Base-by-base conservation (phyloP, 106 monocot species). In the Hemerocallis citrina region DNA sequence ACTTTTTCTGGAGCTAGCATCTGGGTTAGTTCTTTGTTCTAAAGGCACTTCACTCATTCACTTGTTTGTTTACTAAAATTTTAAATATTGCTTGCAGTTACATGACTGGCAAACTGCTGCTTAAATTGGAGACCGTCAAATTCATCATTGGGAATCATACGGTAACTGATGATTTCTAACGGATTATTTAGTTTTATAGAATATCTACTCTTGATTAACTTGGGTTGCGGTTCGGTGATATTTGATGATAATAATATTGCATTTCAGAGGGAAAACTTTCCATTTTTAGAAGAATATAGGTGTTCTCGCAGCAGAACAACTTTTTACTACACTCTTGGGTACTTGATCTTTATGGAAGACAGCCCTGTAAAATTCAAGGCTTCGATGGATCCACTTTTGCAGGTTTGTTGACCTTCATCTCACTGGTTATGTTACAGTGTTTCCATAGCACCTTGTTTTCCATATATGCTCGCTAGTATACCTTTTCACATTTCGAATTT, bases 41-140 rank as follows among this genome's bases (percentile, higher is more conserved):
- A 24, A 44, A 36, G 42, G 17, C 34, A 19, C 23, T 52, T 52
- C 12, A 22, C 25, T 1, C 54, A 8, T 56, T 2, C 32, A 27
- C 6, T 50, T n/a, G n/a, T n/a, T 27, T 32, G 6, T 34, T 72
- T 34, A 47, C 69, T 64, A 23, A 76, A 20, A 67, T 62, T 62
- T 62, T 22, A 34, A 52, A 55, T n/a, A 55, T 72, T 77, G 14
- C 14, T 71, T 75, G 61, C 79, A 98, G 96, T 22, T 98, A 88
- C 65, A 98, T 98, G 96, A 92, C 96, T 70, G 96, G 96, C 65
- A 98, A 98, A 44, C 74, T 98, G n/a, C 74, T 98, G 39, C 91
- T 98, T 55, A 98, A 98, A 73, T 73, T 98, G 74, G 96, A 98
- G 55, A 71, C 84, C 62, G 72, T 92, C 23, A 98, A 84, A 55